These are phyloP conservation scores for Suillus luteus DNA, from an alignment of 768 basidiomycete species.

Conservation along the genomic window DNA sequence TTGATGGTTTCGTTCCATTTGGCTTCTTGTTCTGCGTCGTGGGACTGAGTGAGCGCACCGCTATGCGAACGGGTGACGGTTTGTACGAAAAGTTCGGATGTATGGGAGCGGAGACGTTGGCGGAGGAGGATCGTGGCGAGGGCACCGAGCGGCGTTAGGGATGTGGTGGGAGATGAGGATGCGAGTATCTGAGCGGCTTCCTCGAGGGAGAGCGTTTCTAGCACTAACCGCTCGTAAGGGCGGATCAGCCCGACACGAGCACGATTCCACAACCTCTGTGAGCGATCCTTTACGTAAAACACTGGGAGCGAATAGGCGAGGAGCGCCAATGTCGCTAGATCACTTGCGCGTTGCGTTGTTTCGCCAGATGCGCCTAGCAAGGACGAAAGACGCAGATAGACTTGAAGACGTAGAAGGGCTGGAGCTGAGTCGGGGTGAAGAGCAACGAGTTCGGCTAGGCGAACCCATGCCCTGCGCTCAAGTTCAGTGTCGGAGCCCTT, in stretches of 20 bases:
- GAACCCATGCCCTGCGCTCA: slow-evolving; percentile 52
- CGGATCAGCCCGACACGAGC: slow-evolving; percentile 35
- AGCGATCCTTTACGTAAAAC: slow-evolving; percentile 40
- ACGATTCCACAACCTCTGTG: slow-evolving; percentile 46
- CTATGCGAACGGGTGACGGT: slow-evolving; percentile 35
- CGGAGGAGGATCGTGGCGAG: slow-evolving; percentile 54
- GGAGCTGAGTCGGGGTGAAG: slow-evolving; percentile 33
- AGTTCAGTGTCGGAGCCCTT: slow-evolving; percentile 27
- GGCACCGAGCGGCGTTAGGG: slow-evolving; percentile 44
- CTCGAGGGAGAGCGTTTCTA: slow-evolving; percentile 52
- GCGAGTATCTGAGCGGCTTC: slow-evolving; percentile 49
- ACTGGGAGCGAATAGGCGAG: slow-evolving; percentile 47
- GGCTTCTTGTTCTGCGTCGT: slow-evolving; percentile 27
- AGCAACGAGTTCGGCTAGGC: slow-evolving; percentile 49
- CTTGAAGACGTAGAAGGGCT: slow-evolving; percentile 47
- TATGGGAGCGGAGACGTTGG: slow-evolving; percentile 52
- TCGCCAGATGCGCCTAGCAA: slow-evolving; percentile 5
- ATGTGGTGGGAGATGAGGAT: slow-evolving; percentile 14
- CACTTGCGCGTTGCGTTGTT: slow-evolving; percentile 38
- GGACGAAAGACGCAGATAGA: slow-evolving; percentile 54
- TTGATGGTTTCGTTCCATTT: slow-evolving; percentile 53
- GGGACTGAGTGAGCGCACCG: slow-evolving; percentile 17
- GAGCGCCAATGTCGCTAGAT: slow-evolving; percentile 60
- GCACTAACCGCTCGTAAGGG: slow-evolving; percentile 56
- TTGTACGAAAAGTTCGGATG: slow-evolving; percentile 56